phyloP scores from a whole-genome alignment of 257 asterid genomes.

The Nyctanthes arbortristis region DNA sequence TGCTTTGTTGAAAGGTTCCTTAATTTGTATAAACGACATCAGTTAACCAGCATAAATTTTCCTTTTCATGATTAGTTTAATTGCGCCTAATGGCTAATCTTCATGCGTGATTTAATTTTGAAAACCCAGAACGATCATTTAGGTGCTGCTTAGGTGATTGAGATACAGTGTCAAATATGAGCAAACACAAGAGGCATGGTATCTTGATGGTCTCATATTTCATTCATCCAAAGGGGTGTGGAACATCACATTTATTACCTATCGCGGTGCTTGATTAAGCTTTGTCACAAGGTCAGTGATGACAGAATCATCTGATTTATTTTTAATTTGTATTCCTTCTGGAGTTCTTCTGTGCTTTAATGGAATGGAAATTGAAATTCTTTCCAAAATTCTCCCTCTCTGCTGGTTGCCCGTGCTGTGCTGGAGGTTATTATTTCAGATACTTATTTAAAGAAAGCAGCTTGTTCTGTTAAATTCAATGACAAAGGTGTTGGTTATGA shows the following conservation, averaged over 20 bases:
- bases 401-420: slow-evolving; percentile 17
- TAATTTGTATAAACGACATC: background rate
- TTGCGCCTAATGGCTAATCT: background rate
- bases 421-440: no score
- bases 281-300: slow-evolving; percentile 81
- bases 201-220: slow-evolving; percentile 91
- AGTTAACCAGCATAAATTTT: background rate
- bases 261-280: slow-evolving; percentile 86
- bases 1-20: background rate
- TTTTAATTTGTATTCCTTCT: background rate
- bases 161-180: slow-evolving; percentile 40
- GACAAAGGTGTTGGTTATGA: slow-evolving; percentile 85
- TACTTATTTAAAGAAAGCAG: no score
- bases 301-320: background rate
- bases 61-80: background rate
- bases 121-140: background rate
- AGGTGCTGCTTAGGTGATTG: slow-evolving; percentile 18
- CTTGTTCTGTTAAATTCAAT: slow-evolving; percentile 8
- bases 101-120: background rate
- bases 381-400: background rate
- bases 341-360: background rate
- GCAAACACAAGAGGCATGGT: slow-evolving; percentile 49
- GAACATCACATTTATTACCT: slow-evolving; percentile 94
- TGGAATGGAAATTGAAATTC: background rate
- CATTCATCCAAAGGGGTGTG: slow-evolving; percentile 94